Conservation (phyloP, 1,284 basidiomycete genomes). For the Boletellus deceptivus region DNA sequence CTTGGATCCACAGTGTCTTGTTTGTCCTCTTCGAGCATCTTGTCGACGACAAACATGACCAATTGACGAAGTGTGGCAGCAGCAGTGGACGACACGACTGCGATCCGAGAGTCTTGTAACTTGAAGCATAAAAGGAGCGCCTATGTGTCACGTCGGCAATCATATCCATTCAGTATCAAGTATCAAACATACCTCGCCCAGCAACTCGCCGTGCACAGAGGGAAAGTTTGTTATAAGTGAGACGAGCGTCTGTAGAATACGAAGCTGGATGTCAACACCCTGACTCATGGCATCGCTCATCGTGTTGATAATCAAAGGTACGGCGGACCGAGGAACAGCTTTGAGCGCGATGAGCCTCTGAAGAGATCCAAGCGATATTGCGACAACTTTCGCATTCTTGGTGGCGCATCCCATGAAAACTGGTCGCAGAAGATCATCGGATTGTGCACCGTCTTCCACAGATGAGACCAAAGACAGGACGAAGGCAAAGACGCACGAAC, state of each 20-base stretch:
- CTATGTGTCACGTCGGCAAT: constrained; percentile 37
- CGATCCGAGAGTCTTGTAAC: constrained; percentile 91
- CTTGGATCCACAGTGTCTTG: constrained; percentile 37
- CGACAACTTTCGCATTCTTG: constrained; percentile 91
- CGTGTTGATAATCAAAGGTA: constrained; percentile 77
- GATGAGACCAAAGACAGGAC: constrained; percentile 7
- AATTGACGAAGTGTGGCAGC: constrained; percentile 95
- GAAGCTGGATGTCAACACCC: constrained; percentile 93
- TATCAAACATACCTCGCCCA: constrained; percentile 67
- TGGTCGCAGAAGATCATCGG: constrained; percentile 81
- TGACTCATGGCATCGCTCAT: constrained; percentile 87
- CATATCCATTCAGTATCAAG: not conserved
- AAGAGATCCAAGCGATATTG: constrained; percentile 86
- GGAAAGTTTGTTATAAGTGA: constrained; percentile 87
- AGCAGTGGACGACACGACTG: constrained; percentile 95
- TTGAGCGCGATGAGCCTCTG: constrained; percentile 88
- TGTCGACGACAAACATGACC: constrained; percentile 98
- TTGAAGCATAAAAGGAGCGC: constrained; percentile 91
- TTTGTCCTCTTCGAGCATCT: constrained; percentile 82
- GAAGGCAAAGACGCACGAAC: constrained; percentile 21
- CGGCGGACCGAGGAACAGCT: constrained; percentile 78
- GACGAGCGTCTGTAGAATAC: constrained; percentile 87
- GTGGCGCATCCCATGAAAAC: constrained; percentile 94
- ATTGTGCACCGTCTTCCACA: constrained; percentile 69
- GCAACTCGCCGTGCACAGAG: constrained; percentile 71